Conservation (phyloP, 306 rosid species). For the Medicago arabica region DNA sequence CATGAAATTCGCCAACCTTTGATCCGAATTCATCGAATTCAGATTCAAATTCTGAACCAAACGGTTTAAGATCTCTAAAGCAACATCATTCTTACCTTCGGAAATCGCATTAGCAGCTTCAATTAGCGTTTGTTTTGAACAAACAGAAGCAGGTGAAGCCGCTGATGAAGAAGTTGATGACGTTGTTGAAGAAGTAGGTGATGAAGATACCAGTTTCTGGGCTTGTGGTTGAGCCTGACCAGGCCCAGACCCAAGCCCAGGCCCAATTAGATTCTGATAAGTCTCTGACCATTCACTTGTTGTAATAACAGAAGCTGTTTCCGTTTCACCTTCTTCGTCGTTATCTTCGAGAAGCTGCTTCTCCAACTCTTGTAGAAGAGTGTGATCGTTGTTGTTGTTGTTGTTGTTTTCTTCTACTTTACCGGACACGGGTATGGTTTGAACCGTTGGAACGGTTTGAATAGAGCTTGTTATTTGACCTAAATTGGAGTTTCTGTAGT, state of each 20-base stretch:
- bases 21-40: constrained; percentile 58
- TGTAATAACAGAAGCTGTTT: constrained; percentile 66
- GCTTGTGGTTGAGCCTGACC: background rate
- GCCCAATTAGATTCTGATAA: constrained; percentile 70
- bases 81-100: constrained; percentile 68
- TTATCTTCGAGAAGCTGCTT: constrained; percentile 83
- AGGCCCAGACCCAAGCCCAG: background rate
- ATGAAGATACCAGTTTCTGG: constrained; percentile 67
- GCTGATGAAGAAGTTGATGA: constrained; percentile 71
- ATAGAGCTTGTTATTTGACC: constrained; percentile 6
- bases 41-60: constrained; percentile 32
- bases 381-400: constrained; percentile 61
- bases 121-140: constrained; percentile 66
- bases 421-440: constrained; percentile 42
- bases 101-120: constrained; percentile 82
- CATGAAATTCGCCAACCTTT: constrained; percentile 57
- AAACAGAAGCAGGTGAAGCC: constrained; percentile 60
- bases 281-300: constrained; percentile 83
- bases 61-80: constrained; percentile 70
- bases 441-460: constrained; percentile 29
- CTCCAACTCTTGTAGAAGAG: constrained; percentile 71
- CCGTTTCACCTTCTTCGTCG: constrained; percentile 70
- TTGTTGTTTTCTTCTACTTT: constrained; percentile 49
- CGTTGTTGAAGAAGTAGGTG: constrained; percentile 77
- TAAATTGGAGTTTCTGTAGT: constrained; percentile 17